These are phyloP conservation scores for Athelia sp. DNA, from an alignment of 1,284 basidiomycete genomes.

Conservation along the genomic window DNA sequence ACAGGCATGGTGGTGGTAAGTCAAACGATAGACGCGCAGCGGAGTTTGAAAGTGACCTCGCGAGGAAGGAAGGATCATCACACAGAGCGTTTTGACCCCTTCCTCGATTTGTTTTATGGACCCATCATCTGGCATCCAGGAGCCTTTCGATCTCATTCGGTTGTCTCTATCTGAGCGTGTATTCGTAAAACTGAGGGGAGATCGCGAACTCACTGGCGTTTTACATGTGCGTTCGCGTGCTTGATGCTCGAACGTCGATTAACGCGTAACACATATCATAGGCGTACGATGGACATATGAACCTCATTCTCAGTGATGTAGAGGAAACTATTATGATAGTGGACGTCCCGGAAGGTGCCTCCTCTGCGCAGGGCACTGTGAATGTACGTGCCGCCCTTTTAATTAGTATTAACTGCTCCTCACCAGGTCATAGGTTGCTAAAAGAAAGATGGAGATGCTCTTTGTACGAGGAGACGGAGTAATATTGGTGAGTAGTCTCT, in stretches of 20 bases:
- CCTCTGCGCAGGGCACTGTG: constrained; percentile 48
- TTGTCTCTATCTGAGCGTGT: constrained; percentile 96
- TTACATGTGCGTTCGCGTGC: constrained; percentile 69
- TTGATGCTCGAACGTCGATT: constrained; percentile 1
- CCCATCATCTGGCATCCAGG: constrained; percentile 76
- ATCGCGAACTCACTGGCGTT: constrained; percentile 89
- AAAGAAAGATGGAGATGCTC: constrained; percentile 95
- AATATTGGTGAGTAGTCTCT: constrained; percentile 63
- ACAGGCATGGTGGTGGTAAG: constrained; percentile 42
- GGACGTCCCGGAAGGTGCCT: constrained; percentile 57
- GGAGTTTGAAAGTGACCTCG: constrained; percentile 15
- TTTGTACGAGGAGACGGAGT: constrained; percentile 97
- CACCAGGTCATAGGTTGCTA: constrained; percentile 64
- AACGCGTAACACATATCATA: constrained; percentile 32
- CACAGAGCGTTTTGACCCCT: constrained; percentile 2
- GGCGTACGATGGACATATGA: constrained; percentile 99
- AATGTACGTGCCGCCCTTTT: constrained; percentile 41
- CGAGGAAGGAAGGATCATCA: constrained; percentile 11
- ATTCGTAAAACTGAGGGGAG: constrained; percentile 93
- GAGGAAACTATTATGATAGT: constrained; percentile 96
- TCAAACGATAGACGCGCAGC: constrained; percentile 13
- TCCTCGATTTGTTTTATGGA: constrained; percentile 46
- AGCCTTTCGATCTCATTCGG: constrained; percentile 97
- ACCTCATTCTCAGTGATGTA: constrained; percentile 94
- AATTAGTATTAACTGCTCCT: background rate